These are phyloP conservation scores for Tulasnella sp. DNA, from an alignment of 768 basidiomycete species.

Conservation along the genomic window DNA sequence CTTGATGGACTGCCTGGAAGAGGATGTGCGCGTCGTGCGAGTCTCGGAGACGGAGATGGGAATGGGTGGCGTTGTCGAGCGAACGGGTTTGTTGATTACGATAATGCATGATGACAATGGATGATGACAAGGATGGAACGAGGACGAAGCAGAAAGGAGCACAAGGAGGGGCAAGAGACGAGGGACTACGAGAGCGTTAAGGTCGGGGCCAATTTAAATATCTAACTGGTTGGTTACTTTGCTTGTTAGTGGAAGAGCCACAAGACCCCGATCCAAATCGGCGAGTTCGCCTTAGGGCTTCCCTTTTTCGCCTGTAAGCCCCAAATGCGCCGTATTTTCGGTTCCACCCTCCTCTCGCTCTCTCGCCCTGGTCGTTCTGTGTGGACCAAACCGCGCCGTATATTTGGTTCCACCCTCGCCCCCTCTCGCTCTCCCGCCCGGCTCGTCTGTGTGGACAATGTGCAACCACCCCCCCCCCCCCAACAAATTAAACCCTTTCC, in stretches of 20 bases:
- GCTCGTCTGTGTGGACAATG: too few relatives aligned
- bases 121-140: neutral
- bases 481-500: neutral
- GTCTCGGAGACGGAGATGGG: constrained; percentile 34
- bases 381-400: too few relatives aligned
- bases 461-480: neutral
- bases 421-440: too few relatives aligned
- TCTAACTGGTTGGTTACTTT: neutral
- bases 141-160: neutral
- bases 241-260: neutral
- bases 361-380: too few relatives aligned
- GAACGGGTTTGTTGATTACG: neutral
- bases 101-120: neutral
- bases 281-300: too few relatives aligned
- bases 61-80: constrained; percentile 32
- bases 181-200: neutral
- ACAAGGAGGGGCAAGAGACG: neutral
- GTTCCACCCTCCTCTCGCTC: too few relatives aligned
- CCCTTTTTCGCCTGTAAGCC: neutral
- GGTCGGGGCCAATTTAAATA: neutral
- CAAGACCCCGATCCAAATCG: constrained; percentile 8
- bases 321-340: too few relatives aligned
- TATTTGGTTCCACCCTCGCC: too few relatives aligned
- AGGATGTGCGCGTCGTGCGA: constrained; percentile 36
- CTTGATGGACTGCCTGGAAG: constrained; percentile 37